Percentiles rank a stretch among this genome's conserved stretches.
These are phyloP conservation scores for Erythrobasidium hasegawianum DNA, from an alignment of 1,284 basidiomycete genomes.

Conservation along the genomic window DNA sequence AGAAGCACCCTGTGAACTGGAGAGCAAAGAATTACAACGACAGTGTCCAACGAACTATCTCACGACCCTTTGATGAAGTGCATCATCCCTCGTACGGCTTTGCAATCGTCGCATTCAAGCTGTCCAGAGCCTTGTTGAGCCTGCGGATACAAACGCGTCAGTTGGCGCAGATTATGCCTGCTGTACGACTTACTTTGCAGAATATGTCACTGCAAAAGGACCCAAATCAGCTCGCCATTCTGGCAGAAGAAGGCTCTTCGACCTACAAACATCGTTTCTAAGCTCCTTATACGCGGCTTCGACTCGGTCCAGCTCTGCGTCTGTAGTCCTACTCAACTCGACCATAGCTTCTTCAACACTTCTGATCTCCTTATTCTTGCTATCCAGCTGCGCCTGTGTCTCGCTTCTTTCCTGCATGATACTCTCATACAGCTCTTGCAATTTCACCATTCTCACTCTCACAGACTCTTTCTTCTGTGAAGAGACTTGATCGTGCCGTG, in stretches of 20 bases:
- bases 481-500: constrained; percentile 21
- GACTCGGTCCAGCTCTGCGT: constrained; percentile 14
- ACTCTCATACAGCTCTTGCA: constrained; percentile 33
- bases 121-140: constrained; percentile 35
- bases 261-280: constrained; percentile 34
- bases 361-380: constrained; percentile 32
- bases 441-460: constrained; percentile 18
- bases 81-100: constrained; percentile 9
- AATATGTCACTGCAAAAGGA: constrained; percentile 26
- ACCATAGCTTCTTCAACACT: constrained; percentile 22
- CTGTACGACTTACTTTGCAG: constrained; percentile 20
- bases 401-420: constrained; percentile 32
- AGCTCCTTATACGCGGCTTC: constrained; percentile 33
- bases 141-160: constrained; percentile 1
- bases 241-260: not conserved
- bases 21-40: not conserved
- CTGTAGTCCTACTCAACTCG: constrained; percentile 24
- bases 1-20: not conserved
- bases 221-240: not conserved
- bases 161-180: not conserved
- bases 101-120: constrained; percentile 15
- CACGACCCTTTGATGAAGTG: not conserved
- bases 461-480: constrained; percentile 28
- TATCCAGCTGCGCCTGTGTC: constrained; percentile 24
- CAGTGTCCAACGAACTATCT: not conserved